Base-by-base conservation (phyloP, 345 rosid species). In the Eucalyptus cloeziana region DNA sequence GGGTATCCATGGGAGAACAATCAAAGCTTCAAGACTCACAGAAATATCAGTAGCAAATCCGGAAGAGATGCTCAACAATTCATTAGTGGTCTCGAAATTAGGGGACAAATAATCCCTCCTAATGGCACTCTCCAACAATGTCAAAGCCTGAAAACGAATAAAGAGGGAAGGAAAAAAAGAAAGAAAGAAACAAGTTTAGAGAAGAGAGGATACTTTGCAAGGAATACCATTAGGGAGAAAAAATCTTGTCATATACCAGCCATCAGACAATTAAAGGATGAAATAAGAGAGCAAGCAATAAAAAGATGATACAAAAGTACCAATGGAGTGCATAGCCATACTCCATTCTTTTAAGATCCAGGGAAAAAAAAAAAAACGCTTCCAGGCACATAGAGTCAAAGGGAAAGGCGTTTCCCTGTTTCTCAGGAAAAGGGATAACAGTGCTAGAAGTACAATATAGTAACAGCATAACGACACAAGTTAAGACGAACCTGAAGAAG, bases 1-100 rank as follows among this genome's bases (percentile, higher is more conserved):
- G 3, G 98, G 99, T 87, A 96, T 86, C 98, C 98, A 97, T 17
- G 99, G 98, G 81, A 96, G 96, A 52, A 94, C 69, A 50, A 89
- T 83, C 87, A 92, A 91, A 27, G 83, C 87, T 87, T 91, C 93
- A 30, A 64, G 83, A 89, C 50, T 85, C 69, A 88, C 52, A 87
- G 86, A 62, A 92, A 89, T 79, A 60, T 80, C 80, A 86, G 71
- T 71, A 88, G 88, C 86, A 88, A 83, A 27, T 71, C 88, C 86
- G 80, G 44, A 49, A 24, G 91, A 58, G 86, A 91, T 52, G 58
- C 92, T 89, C 91, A 95, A 89, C 69, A 97, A 92, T 85, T 97
- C 99, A 52, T 88, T 87, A 64, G 96, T 94, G 49, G 97, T 96
- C 92, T 95, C 98, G 62, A 94, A 97, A 76, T 93, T 91, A 22